A percentile compares a stretch with the other conserved stretches of the same genome.
These are phyloP conservation scores for Crotalaria pallida DNA, from an alignment of 306 rosid species.

Conservation along the genomic window DNA sequence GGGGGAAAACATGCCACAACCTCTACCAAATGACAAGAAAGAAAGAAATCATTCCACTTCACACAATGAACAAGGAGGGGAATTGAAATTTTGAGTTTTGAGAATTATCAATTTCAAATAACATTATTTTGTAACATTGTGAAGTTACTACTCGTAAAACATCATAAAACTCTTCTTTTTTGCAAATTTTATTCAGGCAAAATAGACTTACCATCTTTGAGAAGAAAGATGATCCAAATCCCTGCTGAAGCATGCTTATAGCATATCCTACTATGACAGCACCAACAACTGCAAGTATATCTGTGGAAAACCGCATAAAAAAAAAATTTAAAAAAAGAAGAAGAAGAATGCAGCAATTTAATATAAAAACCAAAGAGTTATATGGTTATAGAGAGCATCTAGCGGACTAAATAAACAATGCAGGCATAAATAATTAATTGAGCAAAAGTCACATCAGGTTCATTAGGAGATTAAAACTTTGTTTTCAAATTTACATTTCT, in stretches of 20 bases:
- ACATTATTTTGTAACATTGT: not conserved
- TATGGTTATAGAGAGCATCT: not conserved
- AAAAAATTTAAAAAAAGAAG: too few species aligned
- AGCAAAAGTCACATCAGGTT: not conserved
- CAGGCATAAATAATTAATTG: not conserved
- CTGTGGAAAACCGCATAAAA: conserved; percentile 46
- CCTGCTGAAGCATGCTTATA: conserved; percentile 86
- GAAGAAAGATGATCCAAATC: conserved; percentile 65
- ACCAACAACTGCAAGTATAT: conserved; percentile 80
- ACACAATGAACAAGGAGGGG: not conserved
- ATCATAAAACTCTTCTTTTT: not conserved
- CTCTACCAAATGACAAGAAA: not conserved
- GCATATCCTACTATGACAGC: conserved; percentile 81
- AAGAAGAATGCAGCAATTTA: too few species aligned
- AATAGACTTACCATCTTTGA: conserved; percentile 41
- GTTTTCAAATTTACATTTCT: not conserved
- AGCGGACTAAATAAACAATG: not conserved
- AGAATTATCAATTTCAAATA: not conserved
- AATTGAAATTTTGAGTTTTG: not conserved
- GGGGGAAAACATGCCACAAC: not conserved
- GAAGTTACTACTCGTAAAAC: not conserved
- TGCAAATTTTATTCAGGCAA: conserved; percentile 4
- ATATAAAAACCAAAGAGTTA: not conserved
- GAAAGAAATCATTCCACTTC: not conserved
- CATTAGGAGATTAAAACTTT: conserved; percentile 23